Evolutionary conservation across 768 basidiomycete genomes (phyloP), one percentile per base, ranked within the genome.

Genomic region (Auricularia cornea): DNA sequence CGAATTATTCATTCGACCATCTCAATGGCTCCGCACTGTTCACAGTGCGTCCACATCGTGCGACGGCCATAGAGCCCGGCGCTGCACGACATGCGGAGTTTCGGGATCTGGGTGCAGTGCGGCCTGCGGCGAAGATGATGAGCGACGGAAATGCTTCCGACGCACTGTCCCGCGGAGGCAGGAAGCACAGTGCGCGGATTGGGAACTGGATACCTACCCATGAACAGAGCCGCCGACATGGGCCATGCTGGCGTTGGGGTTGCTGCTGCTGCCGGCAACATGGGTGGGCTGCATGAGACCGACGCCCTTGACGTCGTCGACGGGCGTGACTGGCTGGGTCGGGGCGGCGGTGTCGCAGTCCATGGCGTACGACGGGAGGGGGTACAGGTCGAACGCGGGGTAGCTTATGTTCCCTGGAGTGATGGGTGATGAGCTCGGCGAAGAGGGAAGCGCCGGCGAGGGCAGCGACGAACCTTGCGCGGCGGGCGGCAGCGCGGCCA

Each of bases 31-130:
- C 90, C 90, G 73, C 90, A 92, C 78, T 90, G 81, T 80, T 91
- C 90, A 74, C 90, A 92, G 72, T 89, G 87, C 70, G 85, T 87
- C 90, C 90, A 92, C 89, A 92, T 91, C 20, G 89, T 86, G 63
- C 87, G 80, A 72, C 83, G 83, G 65, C 90, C 90, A 66, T 84
- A 84, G 65, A 80, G 74, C 61, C 87, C 84, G 23, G 88, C 74
- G 35, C 88, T 84, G 69, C 90, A 91, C 35, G 90, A 88, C 64
- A 92, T 80, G 66, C 88, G 86, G 67, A 92, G 81, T 73, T 91
- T 91, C 18, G 90, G 90, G 64, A 92, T 90, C 74, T 90, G 89
- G 29, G 84, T 84, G 68, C 90, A 92, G 60, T 80, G 79, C 62
- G 84, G 77, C 44, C 88, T 90, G 69, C 31, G 16, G 20, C 16